A percentile compares a stretch with the other conserved stretches of the same genome.
phyloP scores from a whole-genome alignment of 139 green algal genomes.

The Chlorella sp. region DNA sequence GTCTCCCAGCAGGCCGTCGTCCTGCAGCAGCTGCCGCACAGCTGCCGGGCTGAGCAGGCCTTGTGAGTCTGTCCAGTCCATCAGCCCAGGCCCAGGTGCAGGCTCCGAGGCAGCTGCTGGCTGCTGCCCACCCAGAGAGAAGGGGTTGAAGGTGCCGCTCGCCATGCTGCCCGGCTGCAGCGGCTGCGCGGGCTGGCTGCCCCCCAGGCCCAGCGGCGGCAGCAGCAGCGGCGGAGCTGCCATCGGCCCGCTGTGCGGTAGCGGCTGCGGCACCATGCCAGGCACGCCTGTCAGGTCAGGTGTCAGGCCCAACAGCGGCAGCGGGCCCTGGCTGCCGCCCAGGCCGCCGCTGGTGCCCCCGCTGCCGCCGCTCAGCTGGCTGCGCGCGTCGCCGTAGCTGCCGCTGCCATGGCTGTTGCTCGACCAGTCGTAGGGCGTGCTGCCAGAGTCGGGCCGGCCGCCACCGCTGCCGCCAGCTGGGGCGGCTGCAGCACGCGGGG shows the following conservation, averaged over 20 bases:
- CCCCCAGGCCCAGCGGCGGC: neutral
- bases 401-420: neutral
- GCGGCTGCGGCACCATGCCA: neutral
- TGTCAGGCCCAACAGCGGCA: no score
- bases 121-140: neutral
- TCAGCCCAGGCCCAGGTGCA: neutral
- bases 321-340: no score
- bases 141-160: neutral
- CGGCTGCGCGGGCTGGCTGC: neutral
- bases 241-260: neutral
- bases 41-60: no score
- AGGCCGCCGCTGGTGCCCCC: neutral
- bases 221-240: neutral
- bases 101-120: neutral
- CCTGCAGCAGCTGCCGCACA: no score
- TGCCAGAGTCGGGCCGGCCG: neutral
- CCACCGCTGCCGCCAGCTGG: neutral
- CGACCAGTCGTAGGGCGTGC: neutral
- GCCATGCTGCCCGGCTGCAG: neutral
- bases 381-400: neutral
- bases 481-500: neutral
- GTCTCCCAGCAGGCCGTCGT: no score
- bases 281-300: no score
- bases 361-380: slow-evolving; percentile 4
- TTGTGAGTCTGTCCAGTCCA: neutral